Evolutionary conservation across 192 early-diverging fungal genomes (phyloP).

Genomic region (Martensiomyces pterosporus): DNA sequence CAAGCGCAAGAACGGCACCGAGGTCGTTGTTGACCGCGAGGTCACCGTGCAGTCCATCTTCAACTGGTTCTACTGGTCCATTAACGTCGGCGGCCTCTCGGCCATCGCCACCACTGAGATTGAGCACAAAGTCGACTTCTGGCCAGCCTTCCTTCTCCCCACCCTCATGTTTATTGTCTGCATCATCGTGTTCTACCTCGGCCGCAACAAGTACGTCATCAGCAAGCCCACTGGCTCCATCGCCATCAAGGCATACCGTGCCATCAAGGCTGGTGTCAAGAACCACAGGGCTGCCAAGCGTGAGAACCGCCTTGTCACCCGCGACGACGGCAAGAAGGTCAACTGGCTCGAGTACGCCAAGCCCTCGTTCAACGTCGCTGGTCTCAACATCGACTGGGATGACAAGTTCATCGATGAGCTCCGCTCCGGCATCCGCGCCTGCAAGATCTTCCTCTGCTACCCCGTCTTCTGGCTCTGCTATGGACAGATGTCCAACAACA

Average conservation of each 20-base stretch:
- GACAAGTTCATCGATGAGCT: constrained; percentile 72
- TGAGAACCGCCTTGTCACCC: constrained; percentile 23
- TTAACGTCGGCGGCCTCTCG: constrained; percentile 60
- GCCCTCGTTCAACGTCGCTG: constrained; percentile 41
- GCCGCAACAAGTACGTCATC: constrained; percentile 52
- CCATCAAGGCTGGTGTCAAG: constrained; percentile 19
- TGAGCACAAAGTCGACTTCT: constrained; percentile 55
- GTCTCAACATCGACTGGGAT: constrained; percentile 53
- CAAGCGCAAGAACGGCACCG: constrained; percentile 51
- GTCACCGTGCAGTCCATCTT: constrained; percentile 75
- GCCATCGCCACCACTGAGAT: constrained; percentile 57
- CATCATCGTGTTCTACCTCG: constrained; percentile 52
- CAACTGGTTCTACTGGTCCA: constrained; percentile 78
- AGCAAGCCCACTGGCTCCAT: constrained; percentile 56
- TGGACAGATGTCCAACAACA: constrained; percentile 61
- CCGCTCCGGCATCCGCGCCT: constrained; percentile 55
- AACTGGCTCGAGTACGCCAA: constrained; percentile 59
- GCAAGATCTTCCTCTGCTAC: constrained; percentile 65
- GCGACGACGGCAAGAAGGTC: constrained; percentile 20
- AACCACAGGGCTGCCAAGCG: constrained; percentile 34
- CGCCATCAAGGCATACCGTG: constrained; percentile 48
- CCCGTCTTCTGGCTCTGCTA: constrained; percentile 75
- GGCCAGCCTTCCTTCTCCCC: constrained; percentile 57
- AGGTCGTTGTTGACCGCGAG: constrained; percentile 64
- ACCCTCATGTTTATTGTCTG: constrained; percentile 56